Conservation (phyloP, 495 filamentous ascomycete species). For the Podospora bellae-mahoneyi region DNA sequence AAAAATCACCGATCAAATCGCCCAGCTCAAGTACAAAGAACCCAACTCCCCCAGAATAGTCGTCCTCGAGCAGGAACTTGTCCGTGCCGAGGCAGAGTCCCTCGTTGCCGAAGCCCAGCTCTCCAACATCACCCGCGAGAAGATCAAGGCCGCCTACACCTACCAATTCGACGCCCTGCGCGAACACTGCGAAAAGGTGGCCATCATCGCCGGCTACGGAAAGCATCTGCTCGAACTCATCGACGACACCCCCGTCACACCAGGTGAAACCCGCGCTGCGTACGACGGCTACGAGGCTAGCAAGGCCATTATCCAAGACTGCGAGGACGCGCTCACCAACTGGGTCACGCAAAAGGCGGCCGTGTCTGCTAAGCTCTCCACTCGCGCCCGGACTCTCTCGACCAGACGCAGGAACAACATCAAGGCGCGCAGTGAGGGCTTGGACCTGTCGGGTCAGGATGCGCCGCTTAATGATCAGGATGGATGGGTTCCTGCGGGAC, state of each 20-base stretch:
- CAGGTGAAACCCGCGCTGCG: constrained; percentile 90
- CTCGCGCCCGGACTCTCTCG: constrained; percentile 78
- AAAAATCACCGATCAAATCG: constrained; percentile 98
- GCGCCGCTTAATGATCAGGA: constrained; percentile 77
- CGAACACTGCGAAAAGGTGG: constrained; percentile 97
- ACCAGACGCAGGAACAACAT: constrained; percentile 73
- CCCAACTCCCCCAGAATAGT: constrained; percentile 96
- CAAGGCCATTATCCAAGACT: constrained; percentile 99
- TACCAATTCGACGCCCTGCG: constrained; percentile 98
- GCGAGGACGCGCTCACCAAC: constrained; percentile 93
- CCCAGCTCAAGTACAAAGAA: constrained; percentile 99
- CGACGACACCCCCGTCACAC: constrained; percentile 94
- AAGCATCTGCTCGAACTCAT: constrained; percentile 95
- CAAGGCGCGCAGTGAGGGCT: constrained; percentile 59
- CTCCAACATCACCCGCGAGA: constrained; percentile 98
- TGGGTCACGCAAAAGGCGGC: constrained; percentile 89
- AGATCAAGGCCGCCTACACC: constrained; percentile 95
- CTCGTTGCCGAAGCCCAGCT: constrained; percentile 96
- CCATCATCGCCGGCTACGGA: constrained; percentile 94
- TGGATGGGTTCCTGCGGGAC: constrained; percentile 81
- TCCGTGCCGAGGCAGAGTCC: constrained; percentile 96
- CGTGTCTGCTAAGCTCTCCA: constrained; percentile 79
- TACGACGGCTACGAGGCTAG: constrained; percentile 98
- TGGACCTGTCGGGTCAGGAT: constrained; percentile 84
- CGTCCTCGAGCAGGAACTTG: constrained; percentile 96